phyloP scores from a whole-genome alignment of 2,329 filamentous ascomycete species.

The Thielaviopsis euricoi region DNA sequence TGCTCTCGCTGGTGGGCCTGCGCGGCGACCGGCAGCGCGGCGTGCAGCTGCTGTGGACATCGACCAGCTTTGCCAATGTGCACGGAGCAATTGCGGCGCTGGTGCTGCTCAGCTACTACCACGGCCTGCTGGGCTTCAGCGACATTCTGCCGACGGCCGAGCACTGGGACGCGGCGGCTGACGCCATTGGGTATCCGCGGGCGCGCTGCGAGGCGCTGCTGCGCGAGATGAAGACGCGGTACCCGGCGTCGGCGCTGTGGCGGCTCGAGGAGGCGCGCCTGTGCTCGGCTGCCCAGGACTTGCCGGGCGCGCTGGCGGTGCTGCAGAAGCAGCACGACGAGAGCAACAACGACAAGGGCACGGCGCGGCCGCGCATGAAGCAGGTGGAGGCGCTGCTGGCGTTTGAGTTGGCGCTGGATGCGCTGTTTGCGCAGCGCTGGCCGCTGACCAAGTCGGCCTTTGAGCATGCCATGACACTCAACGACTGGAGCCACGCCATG shows the following conservation, averaged over 20 bases:
- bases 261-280: constrained; percentile 73
- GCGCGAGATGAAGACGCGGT: constrained; percentile 55
- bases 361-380: constrained; percentile 56
- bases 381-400: constrained; percentile 73
- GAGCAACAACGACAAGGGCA: too few species aligned
- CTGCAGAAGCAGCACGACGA: too few species aligned
- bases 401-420: constrained; percentile 68
- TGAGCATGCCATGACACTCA: constrained; percentile 57
- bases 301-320: constrained; percentile 46
- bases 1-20: constrained; percentile 82
- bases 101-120: constrained; percentile 72
- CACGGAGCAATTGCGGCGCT: constrained; percentile 84
- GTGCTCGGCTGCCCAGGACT: constrained; percentile 46
- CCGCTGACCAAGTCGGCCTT: constrained; percentile 58
- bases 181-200: constrained; percentile 55
- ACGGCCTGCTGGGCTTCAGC: constrained; percentile 67
- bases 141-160: constrained; percentile 60
- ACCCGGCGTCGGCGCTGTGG: constrained; percentile 76
- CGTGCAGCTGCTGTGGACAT: constrained; percentile 76
- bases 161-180: constrained; percentile 36
- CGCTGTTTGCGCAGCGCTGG: constrained; percentile 69
- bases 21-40: constrained; percentile 73
- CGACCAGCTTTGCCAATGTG: constrained; percentile 69
- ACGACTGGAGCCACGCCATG: constrained; percentile 78
- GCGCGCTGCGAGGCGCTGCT: constrained; percentile 52